phyloP scores from a whole-genome alignment of 148 eudicot genomes.

The Salicornia ramosissima region DNA sequence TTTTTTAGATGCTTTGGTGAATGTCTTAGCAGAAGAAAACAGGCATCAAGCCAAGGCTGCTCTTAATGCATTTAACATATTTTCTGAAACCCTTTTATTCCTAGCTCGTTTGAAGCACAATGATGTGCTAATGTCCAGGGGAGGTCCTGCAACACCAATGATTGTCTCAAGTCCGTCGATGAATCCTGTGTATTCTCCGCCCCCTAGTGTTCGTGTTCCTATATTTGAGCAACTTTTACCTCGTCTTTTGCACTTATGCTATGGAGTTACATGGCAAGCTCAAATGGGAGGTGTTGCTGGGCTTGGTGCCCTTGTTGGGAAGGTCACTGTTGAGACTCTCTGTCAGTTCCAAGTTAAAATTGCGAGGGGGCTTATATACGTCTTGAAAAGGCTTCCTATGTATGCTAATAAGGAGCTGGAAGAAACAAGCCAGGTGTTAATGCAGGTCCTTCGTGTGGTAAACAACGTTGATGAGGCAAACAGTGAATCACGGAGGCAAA shows the following conservation, averaged over 20 bases:
- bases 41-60: conserved; percentile 93
- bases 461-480: conserved; percentile 97
- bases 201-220: conserved; percentile 86
- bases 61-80: conserved; percentile 64
- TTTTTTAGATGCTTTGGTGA: conserved; percentile 91
- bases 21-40: conserved; percentile 90
- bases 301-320: conserved; percentile 89
- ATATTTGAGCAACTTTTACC: conserved; percentile 95
- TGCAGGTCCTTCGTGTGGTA: conserved; percentile 93
- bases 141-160: conserved; percentile 96
- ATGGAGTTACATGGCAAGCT: conserved; percentile 93
- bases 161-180: conserved; percentile 94
- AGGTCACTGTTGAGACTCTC: conserved; percentile 88
- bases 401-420: conserved; percentile 93
- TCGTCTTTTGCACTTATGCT: conserved; percentile 88
- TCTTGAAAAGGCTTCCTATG: conserved; percentile 85
- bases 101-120: conserved; percentile 73
- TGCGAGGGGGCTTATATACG: conserved; percentile 80
- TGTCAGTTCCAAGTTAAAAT: conserved; percentile 77
- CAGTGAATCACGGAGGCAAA: conserved; percentile 83
- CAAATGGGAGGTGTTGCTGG: conserved; percentile 97
- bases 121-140: conserved; percentile 67
- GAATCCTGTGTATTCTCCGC: conserved; percentile 95
- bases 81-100: conserved; percentile 79
- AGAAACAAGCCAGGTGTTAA: conserved; percentile 93